phyloP scores from a whole-genome alignment of 805 yeast genomes.

The Myxozyma udenii region DNA sequence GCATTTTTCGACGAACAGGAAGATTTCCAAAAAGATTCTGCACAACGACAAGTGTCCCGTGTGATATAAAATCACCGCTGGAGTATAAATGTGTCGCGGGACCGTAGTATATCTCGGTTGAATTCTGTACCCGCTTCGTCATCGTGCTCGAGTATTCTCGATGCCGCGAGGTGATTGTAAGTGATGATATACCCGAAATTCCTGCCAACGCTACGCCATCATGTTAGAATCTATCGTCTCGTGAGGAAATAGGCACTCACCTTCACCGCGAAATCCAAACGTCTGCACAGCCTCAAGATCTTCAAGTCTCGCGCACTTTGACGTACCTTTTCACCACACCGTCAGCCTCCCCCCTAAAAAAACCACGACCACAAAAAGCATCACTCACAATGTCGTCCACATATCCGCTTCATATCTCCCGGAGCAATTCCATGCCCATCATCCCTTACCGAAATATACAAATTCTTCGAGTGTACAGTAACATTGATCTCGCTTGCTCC shows the following conservation, averaged over 20 bases:
- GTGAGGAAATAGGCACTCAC: too few species aligned
- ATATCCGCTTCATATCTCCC: slow-evolving; percentile 45
- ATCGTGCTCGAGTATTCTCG: slow-evolving; percentile 22
- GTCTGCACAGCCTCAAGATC: slow-evolving; percentile 35
- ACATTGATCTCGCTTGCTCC: slow-evolving; percentile 17
- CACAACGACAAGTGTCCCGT: slow-evolving; percentile 32
- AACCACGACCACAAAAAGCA: not conserved
- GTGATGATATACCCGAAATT: slow-evolving; percentile 42
- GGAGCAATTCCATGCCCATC: slow-evolving; percentile 61
- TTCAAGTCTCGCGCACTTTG: slow-evolving; percentile 42
- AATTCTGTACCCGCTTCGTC: slow-evolving; percentile 17
- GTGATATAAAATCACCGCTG: not conserved
- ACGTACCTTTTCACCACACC: slow-evolving; percentile 39
- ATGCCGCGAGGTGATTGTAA: slow-evolving; percentile 46
- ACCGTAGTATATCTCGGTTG: slow-evolving; percentile 7
- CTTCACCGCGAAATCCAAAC: slow-evolving; percentile 30
- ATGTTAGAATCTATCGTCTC: too few species aligned
- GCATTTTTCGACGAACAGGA: slow-evolving; percentile 32
- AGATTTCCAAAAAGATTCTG: slow-evolving; percentile 29
- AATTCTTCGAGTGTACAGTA: slow-evolving; percentile 2
- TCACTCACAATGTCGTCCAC: slow-evolving; percentile 37
- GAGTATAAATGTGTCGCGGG: not conserved
- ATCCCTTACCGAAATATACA: slow-evolving; percentile 45
- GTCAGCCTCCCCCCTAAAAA: not conserved
- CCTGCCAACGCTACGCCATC: slow-evolving; percentile 50